Evolutionary conservation across 2,329 filamentous ascomycete species (phyloP).

Genomic region (Didymella lethalis): DNA sequence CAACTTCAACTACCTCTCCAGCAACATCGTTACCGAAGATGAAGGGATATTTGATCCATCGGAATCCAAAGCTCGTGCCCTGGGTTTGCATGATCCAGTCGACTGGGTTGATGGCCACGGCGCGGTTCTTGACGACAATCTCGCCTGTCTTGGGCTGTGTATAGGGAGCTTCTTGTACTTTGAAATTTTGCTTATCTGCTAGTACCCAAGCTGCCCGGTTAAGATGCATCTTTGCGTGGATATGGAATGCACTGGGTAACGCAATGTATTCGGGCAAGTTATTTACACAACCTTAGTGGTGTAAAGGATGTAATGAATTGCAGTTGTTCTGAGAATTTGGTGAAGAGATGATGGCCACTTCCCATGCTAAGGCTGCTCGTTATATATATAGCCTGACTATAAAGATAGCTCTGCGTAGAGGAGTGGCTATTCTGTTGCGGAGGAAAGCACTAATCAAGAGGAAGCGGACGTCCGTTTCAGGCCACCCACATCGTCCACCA

Average conservation of each 20-base stretch:
- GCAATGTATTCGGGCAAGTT: too few relatives aligned
- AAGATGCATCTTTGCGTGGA: background rate
- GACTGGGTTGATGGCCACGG: slow-evolving; percentile 24
- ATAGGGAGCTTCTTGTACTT: slow-evolving; percentile 19
- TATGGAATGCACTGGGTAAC: too few relatives aligned
- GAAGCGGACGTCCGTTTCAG: slow-evolving; percentile 17
- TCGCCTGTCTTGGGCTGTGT: slow-evolving; percentile 11
- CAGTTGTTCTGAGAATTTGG: too few relatives aligned
- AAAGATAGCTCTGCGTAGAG: background rate
- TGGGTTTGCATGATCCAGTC: slow-evolving; percentile 5
- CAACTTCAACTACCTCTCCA: slow-evolving; percentile 54
- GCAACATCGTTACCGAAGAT: slow-evolving; percentile 52
- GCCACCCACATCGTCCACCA: background rate
- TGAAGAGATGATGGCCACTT: too few relatives aligned
- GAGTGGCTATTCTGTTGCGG: background rate
- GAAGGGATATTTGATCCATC: slow-evolving; percentile 13
- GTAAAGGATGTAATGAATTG: too few relatives aligned
- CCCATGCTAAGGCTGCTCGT: too few relatives aligned
- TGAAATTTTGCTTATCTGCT: slow-evolving; percentile 7
- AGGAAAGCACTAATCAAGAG: slow-evolving; percentile 11
- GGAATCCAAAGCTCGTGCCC: slow-evolving; percentile 15
- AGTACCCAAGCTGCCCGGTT: background rate
- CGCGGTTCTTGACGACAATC: slow-evolving; percentile 23
- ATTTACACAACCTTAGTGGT: too few relatives aligned
- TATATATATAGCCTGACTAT: background rate